Evolutionary conservation across 2,329 filamentous ascomycete species (phyloP), one percentile per base, ranked within the genome.

Genomic region (Aspergillus neotritici): DNA sequence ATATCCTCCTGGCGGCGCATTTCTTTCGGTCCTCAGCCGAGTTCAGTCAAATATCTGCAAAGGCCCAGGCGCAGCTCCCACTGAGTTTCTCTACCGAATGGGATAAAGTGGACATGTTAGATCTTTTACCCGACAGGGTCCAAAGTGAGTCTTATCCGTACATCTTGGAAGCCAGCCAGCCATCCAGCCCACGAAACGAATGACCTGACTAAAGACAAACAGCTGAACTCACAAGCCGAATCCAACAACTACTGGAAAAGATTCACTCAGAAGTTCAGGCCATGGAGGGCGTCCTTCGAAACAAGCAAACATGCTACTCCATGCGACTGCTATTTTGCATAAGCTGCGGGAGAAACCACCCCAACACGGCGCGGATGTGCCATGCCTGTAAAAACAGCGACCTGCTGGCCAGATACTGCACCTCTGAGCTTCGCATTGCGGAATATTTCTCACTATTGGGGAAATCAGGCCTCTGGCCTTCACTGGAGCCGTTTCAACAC

Each of bases 1-100:
- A 21, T 13, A 14, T 44, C 7, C 37, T 44, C n/a, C 35, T 44
- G 17, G 42, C 42, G 30, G 42, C 37, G 11, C 42, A 44, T n/a
- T 31, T 40, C 8, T 44, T 40, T 36, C 32, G 42, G 8, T 35
- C 36, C 34, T 13, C 34, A 21, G 43, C 32, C 15, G 28, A 31
- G 16, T 44, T 44, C 13, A 2, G n/a, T 17, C 21, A 8, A 25
- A n/a, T 44, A 36, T 44, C 33, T n/a, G 28, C 7, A 14, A 34
- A 31, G 13, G 43, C 33, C 13, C 43, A 40, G 15, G 17, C 4
- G 17, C 12, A 14, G 4, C 34, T 40, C 29, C 21, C 33, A 34
- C 5, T 10, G 4, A 11, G 29, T 4, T 17, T 36, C 7, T 21
- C 29, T 13, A 2, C 30, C 7, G n/a, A 13, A 11, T 40, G 32